These are phyloP conservation scores for Scutellospora calospora DNA, from an alignment of 371 early-diverging fungal genomes.

Conservation along the genomic window DNA sequence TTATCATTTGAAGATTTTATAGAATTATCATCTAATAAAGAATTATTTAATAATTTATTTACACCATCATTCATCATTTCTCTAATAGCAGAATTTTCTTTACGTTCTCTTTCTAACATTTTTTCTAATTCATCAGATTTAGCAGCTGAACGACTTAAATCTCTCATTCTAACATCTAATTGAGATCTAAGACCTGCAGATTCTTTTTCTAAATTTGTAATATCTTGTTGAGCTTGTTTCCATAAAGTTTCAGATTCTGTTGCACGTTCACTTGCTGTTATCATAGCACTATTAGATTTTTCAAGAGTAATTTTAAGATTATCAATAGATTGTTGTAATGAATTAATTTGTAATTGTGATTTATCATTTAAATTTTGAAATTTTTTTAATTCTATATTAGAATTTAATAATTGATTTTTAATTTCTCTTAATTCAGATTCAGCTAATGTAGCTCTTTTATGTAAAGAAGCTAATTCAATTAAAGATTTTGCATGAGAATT, in stretches of 20 bases:
- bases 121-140: conserved; percentile 38
- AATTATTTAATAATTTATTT: conserved; percentile 46
- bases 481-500: conserved; percentile 62
- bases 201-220: conserved; percentile 42
- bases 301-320: conserved; percentile 53
- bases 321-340: conserved; percentile 47
- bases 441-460: conserved; percentile 57
- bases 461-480: conserved; percentile 58
- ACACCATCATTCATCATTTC: conserved; percentile 55
- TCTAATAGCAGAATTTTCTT: conserved; percentile 50
- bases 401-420: conserved; percentile 50
- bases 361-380: conserved; percentile 48
- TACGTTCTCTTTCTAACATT: conserved; percentile 50
- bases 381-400: conserved; percentile 50
- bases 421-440: conserved; percentile 61
- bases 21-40: neutral
- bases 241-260: conserved; percentile 51
- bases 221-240: conserved; percentile 46
- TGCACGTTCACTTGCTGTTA: conserved; percentile 53
- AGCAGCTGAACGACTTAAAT: conserved; percentile 5
- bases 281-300: conserved; percentile 49
- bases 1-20: conserved; percentile 18
- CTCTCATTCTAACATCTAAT: conserved; percentile 34
- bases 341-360: conserved; percentile 46
- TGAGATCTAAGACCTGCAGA: conserved; percentile 15